Evolutionary conservation across 140 eudicot genomes (phyloP).

Genomic region (Ambrosia hybrid): DNA sequence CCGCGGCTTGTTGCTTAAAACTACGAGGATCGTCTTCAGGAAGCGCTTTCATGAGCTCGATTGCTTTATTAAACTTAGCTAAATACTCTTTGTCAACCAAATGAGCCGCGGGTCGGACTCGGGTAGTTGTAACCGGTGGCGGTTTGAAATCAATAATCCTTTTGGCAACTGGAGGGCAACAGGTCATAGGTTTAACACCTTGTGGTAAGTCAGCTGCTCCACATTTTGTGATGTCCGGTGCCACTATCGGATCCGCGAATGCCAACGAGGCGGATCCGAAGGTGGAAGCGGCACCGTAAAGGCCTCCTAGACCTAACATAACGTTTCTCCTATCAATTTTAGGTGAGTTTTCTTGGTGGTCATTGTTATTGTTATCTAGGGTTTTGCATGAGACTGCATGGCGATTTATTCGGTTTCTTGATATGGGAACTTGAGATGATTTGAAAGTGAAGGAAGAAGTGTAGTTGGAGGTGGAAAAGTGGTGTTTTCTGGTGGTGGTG

Average conservation of each 20-base stretch:
- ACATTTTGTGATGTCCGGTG: slow-evolving; percentile 50
- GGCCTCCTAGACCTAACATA: slow-evolving; percentile 64
- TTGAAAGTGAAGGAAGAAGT: slow-evolving; percentile 33
- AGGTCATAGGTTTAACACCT: slow-evolving; percentile 41
- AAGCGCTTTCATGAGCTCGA: slow-evolving; percentile 60
- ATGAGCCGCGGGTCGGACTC: slow-evolving; percentile 73
- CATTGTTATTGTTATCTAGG: slow-evolving; percentile 8
- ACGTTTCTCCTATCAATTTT: slow-evolving; percentile 58
- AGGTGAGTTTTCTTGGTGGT: slow-evolving; percentile 18
- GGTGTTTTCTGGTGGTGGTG: slow-evolving; percentile 23
- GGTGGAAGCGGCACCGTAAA: slow-evolving; percentile 56
- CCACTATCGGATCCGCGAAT: slow-evolving; percentile 47
- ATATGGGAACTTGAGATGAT: slow-evolving; percentile 42
- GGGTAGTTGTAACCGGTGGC: slow-evolving; percentile 28
- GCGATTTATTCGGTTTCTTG: slow-evolving; percentile 24
- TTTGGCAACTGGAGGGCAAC: slow-evolving; percentile 60
- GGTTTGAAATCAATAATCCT: slow-evolving; percentile 45
- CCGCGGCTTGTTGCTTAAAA: slow-evolving; percentile 67
- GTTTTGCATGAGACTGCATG: slow-evolving; percentile 54
- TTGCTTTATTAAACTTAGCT: slow-evolving; percentile 51
- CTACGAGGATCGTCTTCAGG: slow-evolving; percentile 68
- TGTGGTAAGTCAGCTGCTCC: slow-evolving; percentile 48
- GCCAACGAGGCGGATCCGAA: slow-evolving; percentile 36
- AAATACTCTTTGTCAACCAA: slow-evolving; percentile 43
- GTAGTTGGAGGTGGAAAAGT: slow-evolving; percentile 31